Percentiles rank a stretch among this genome's conserved stretches.
These are phyloP conservation scores for Saturnispora besseyi DNA, from an alignment of 805 yeast species.

Conservation along the genomic window DNA sequence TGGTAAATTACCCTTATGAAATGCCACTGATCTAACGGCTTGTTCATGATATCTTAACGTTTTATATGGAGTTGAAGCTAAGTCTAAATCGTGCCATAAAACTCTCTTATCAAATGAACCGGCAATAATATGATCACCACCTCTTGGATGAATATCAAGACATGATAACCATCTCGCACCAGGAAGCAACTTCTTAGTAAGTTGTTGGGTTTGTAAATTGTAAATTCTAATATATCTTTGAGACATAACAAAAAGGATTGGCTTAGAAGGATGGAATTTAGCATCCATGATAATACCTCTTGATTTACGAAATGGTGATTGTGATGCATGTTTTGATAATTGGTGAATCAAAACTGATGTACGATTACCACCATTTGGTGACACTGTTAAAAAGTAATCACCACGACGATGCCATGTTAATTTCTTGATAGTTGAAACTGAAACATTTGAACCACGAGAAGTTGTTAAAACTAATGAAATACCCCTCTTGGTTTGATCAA, in stretches of 20 bases:
- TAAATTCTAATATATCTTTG: constrained; percentile 89
- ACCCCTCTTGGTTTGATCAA: constrained; percentile 51
- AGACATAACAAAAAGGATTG: constrained; percentile 87
- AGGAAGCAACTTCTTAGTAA: constrained; percentile 79
- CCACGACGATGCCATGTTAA: constrained; percentile 96
- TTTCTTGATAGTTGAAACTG: constrained; percentile 61
- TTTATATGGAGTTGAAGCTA: constrained; percentile 84
- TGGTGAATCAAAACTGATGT: constrained; percentile 91
- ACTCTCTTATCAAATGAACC: constrained; percentile 92
- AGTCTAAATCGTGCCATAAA: constrained; percentile 94
- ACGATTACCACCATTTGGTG: constrained; percentile 78
- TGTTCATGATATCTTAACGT: constrained; percentile 89
- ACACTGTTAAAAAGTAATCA: constrained; percentile 91
- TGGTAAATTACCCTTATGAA: constrained; percentile 81
- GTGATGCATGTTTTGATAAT: constrained; percentile 86
- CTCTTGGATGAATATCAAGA: constrained; percentile 87
- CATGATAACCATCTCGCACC: constrained; percentile 93
- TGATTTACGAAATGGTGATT: constrained; percentile 88
- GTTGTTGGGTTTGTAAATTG: constrained; percentile 77
- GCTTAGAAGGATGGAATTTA: constrained; percentile 92
- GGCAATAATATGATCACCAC: constrained; percentile 87
- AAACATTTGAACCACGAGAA: constrained; percentile 28
- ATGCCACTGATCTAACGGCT: constrained; percentile 82
- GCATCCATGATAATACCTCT: constrained; percentile 95
- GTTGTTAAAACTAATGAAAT: constrained; percentile 63